Base-by-base conservation (phyloP, 352 stramenopile genomes). In the Globisporangium radiosum region DNA sequence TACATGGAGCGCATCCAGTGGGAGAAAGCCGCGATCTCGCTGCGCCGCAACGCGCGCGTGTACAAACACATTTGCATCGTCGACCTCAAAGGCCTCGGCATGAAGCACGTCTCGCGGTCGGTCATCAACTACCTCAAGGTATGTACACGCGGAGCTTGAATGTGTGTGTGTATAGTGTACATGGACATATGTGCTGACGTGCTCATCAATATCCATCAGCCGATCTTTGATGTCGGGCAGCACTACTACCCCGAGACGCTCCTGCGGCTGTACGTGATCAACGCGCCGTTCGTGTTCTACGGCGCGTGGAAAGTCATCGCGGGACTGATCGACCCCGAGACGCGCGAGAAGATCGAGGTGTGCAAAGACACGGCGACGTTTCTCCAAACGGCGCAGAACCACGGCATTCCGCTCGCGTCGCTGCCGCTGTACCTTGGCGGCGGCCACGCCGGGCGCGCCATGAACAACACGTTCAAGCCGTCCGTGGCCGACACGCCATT, bases 1-100 rank as follows among this genome's bases (percentile, higher is more conserved):
- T 86, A 87, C 58, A 90, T 90, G 78, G 84, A 94, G 62, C 78
- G 75, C 13, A 78, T 92, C 49, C 80, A 90, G 63, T 87, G 78
- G 78, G 78, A 90, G 64, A 90, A 90, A 61, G 68, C 57, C 4
- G 78, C 76, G n/a, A 74, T 90, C 58, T 88, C 79, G 4, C 83
- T 75, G 56, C 76, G 81, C 39, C 66, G 76, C 25, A 76, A 73
- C 14, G 66, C 66, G n/a, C 72, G 77, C 39, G 80, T 90, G 43
- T 92, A 91, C 65, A 91, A 91, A 61, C 84, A 94, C 64, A 82
- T 94, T 59, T 90, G 76, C 54, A 80, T 94, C 43, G 78, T 94
- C 19, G 84, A 94, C 52, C 57, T 92, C 19, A 82, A 87, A 19
- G 80, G 79, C 0, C 67, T 94, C 33, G 77, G 75, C 36, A 69